Base-by-base conservation (phyloP, 2,329 filamentous ascomycete genomes). In the Alternaria alternata region DNA sequence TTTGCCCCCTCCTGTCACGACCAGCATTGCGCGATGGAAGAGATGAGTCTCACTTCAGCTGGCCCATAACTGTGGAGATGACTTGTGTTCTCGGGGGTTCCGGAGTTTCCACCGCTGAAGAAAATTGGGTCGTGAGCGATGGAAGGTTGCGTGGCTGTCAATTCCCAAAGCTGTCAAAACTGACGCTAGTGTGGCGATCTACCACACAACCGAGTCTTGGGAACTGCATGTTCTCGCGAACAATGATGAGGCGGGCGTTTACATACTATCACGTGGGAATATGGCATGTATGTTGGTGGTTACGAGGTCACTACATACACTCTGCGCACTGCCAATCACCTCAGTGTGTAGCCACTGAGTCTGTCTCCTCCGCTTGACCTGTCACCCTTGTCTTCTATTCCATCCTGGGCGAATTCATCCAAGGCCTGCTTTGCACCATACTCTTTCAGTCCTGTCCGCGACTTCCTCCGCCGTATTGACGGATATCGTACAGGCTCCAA, bases 381-480 rank as follows among this genome's bases (percentile, higher is more conserved):
- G 7, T 52, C 32, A 28, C 51, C 52, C 22, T 41, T 53, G 32
- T 56, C 59, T 36, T 61, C 63, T 1, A 36, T 3, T 36, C 32
- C 32, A 36, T 36, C 32, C 12, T 64, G 62, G 18, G 65, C 65
- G 12, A 65, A 34, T 30, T 69, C 71, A 18, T 70, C 64, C 34
- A 68, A 65, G 34, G 66, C 68, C 49, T 70, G 71, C 53, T 69
- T 68, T 20, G 66, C 66, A 18, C 68, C 54, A 28, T 65, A 67
- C 34, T 72, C 68, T 28, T 73, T 73, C 32, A 75, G 54, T 7
- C 68, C 71, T 8, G 64, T 63, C 18, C 67, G 63, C 26, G 71
- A 73, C 60, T 69, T 70, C 47, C 61, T 67, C 2, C 72, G 61
- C 18, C 71, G 59, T 42, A 74, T 64, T 7, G 70, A 73, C 2